phyloP scores from a whole-genome alignment of 2,329 filamentous ascomycete genomes.

The Epichloe gansuensis region DNA sequence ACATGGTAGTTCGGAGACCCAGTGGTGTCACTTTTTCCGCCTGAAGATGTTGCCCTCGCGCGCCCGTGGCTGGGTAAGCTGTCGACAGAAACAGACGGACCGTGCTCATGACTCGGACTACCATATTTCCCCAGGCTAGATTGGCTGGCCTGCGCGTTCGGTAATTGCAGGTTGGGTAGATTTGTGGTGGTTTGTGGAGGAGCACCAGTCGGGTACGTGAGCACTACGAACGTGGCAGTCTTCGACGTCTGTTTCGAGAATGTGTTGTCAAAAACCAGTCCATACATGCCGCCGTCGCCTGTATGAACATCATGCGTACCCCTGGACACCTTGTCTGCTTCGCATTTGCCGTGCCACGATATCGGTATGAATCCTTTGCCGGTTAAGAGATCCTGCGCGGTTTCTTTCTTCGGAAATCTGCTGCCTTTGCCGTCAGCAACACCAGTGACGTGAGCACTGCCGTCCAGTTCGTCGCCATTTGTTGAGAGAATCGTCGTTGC shows the following conservation, averaged over 20 bases:
- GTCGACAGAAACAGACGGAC: constrained; percentile 44
- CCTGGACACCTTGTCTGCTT: constrained; percentile 89
- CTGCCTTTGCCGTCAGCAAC: constrained; percentile 32
- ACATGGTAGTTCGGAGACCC: constrained; percentile 55
- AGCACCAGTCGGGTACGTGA: constrained; percentile 80
- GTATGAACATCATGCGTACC: constrained; percentile 70
- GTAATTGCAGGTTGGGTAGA: constrained; percentile 44
- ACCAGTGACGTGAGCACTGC: constrained; percentile 32
- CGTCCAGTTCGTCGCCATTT: constrained; percentile 30
- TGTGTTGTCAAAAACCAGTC: constrained; percentile 95
- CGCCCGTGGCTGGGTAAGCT: constrained; percentile 40
- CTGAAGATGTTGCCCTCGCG: constrained; percentile 35
- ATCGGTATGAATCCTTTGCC: constrained; percentile 57
- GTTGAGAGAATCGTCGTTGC: constrained; percentile 34
- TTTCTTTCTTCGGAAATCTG: constrained; percentile 44
- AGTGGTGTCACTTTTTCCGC: constrained; percentile 39
- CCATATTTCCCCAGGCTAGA: constrained; percentile 39
- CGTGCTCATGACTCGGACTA: constrained; percentile 32
- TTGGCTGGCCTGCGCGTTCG: constrained; percentile 29
- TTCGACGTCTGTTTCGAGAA: constrained; percentile 95
- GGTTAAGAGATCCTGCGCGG: constrained; percentile 50
- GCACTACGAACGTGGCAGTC: constrained; percentile 83
- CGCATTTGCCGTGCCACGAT: constrained; percentile 88
- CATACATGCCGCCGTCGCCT: constrained; percentile 83
- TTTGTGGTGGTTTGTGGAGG: constrained; percentile 65